These are phyloP conservation scores for Xylaria arbuscula DNA, from an alignment of 2,329 filamentous ascomycete genomes.

Conservation along the genomic window DNA sequence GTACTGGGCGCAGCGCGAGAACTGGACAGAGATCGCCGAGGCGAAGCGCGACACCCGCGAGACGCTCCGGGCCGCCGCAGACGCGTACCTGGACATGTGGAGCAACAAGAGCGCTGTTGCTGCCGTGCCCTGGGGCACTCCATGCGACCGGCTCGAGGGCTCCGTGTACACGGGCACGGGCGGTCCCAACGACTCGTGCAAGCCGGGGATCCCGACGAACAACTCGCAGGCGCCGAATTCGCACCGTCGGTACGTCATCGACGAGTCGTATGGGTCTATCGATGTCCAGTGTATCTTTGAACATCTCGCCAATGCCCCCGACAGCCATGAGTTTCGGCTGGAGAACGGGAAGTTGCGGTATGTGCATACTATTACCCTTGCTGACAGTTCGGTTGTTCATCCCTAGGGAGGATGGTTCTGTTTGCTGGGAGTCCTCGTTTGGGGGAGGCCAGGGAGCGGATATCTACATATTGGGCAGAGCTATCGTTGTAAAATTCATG, in stretches of 20 bases:
- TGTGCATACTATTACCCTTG: constrained; percentile 48
- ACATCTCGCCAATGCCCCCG: constrained; percentile 46
- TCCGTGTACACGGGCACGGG: constrained; percentile 46
- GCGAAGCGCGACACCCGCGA: constrained; percentile 46
- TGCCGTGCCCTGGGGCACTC: constrained; percentile 52
- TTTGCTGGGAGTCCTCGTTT: background rate
- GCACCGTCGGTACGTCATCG: constrained; percentile 50
- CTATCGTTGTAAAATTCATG: background rate
- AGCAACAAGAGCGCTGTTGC: constrained; percentile 47
- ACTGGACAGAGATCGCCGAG: constrained; percentile 49
- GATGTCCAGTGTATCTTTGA: constrained; percentile 49
- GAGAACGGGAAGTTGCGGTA: constrained; percentile 48
- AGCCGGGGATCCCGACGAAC: constrained; percentile 46
- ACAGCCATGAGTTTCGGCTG: constrained; percentile 49
- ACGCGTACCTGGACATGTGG: constrained; percentile 55
- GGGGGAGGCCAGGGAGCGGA: background rate
- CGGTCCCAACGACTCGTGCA: constrained; percentile 45
- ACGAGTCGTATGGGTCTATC: constrained; percentile 47
- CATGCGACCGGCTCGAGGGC: constrained; percentile 50
- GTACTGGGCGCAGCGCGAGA: constrained; percentile 49
- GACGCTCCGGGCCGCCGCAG: constrained; percentile 48
- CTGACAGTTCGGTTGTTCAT: constrained; percentile 34
- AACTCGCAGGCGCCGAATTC: constrained; percentile 46
- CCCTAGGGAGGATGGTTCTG: constrained; percentile 1
- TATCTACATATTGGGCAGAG: background rate